Percentiles rank a stretch among this genome's conserved stretches.
Conservation (phyloP, 1,284 basidiomycete species). For the Lignosus rhinocerotis region DNA sequence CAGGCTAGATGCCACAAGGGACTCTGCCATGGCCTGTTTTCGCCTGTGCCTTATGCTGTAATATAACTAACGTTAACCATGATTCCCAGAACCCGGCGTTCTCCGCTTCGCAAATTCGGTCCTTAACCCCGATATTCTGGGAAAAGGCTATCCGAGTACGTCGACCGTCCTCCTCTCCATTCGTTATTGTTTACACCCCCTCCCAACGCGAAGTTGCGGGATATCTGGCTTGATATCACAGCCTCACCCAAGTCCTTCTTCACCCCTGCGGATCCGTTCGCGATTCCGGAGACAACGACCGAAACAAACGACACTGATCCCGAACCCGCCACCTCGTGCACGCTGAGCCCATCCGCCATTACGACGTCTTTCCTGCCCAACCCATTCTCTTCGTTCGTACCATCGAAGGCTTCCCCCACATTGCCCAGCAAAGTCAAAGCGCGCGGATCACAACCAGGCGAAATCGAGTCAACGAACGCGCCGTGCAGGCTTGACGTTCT, state of each 20-base stretch:
- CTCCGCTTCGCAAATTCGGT: constrained; percentile 51
- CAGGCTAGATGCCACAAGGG: too few relatives aligned
- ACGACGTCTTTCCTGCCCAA: constrained; percentile 27
- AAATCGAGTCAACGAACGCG: constrained; percentile 3
- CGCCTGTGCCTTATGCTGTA: too few relatives aligned
- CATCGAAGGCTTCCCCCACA: constrained; percentile 27
- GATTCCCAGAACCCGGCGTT: constrained; percentile 56
- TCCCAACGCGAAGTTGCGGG: constrained; percentile 39
- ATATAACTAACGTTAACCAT: background rate
- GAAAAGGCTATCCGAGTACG: constrained; percentile 59
- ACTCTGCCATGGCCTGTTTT: too few relatives aligned
- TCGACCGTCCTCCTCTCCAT: constrained; percentile 1
- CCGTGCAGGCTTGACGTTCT: constrained; percentile 51
- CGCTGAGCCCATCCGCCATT: constrained; percentile 17
- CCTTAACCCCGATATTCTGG: constrained; percentile 63
- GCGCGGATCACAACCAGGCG: background rate
- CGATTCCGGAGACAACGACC: constrained; percentile 1
- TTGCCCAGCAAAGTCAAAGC: constrained; percentile 20
- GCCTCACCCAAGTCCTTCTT: constrained; percentile 17
- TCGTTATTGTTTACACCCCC: background rate
- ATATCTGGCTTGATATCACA: constrained; percentile 43
- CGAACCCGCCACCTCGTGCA: constrained; percentile 7
- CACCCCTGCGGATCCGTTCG: constrained; percentile 19
- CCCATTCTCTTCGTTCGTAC: constrained; percentile 29
- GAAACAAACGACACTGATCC: constrained; percentile 5